Conservation (phyloP, 108 stramenopile genomes). For the Cylindrotheca fusiformis region DNA sequence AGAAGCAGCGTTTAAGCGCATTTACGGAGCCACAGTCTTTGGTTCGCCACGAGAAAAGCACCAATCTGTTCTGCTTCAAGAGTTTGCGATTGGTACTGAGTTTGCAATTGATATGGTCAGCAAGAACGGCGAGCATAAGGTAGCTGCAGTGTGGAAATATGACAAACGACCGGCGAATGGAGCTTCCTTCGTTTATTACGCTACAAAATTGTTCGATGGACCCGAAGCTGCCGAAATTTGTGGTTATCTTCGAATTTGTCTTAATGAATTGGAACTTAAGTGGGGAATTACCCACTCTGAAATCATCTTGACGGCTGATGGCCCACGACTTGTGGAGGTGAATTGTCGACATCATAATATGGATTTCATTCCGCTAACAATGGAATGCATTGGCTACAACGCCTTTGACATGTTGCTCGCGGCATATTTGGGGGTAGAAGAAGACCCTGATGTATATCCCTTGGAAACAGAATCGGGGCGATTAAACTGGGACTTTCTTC, state of each 20-base stretch:
- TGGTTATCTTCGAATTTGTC: conserved; percentile 45
- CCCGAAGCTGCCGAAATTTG: conserved; percentile 28
- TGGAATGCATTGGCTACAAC: conserved; percentile 82
- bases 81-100: conserved; percentile 81
- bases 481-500: conserved; percentile 58
- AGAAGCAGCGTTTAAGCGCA: conserved; percentile 64
- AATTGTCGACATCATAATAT: conserved; percentile 90
- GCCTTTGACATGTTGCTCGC: conserved; percentile 70
- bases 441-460: conserved; percentile 19
- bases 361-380: conserved; percentile 74
- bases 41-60: conserved; percentile 77
- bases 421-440: conserved; percentile 65
- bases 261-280: conserved; percentile 62
- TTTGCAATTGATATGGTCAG: conserved; percentile 92
- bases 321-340: conserved; percentile 76
- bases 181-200: conserved; percentile 83
- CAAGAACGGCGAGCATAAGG: conserved; percentile 86
- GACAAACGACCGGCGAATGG: conserved; percentile 92
- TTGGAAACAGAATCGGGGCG: conserved; percentile 22
- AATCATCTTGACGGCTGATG: conserved; percentile 57
- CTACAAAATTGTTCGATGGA: conserved; percentile 70
- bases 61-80: conserved; percentile 75
- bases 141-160: conserved; percentile 95
- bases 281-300: conserved; percentile 84
- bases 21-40: conserved; percentile 74